Evolutionary conservation across 192 early-diverging fungal genomes (phyloP), one percentile per base, ranked within the genome.

Genomic region (Powellomyces hirtus): DNA sequence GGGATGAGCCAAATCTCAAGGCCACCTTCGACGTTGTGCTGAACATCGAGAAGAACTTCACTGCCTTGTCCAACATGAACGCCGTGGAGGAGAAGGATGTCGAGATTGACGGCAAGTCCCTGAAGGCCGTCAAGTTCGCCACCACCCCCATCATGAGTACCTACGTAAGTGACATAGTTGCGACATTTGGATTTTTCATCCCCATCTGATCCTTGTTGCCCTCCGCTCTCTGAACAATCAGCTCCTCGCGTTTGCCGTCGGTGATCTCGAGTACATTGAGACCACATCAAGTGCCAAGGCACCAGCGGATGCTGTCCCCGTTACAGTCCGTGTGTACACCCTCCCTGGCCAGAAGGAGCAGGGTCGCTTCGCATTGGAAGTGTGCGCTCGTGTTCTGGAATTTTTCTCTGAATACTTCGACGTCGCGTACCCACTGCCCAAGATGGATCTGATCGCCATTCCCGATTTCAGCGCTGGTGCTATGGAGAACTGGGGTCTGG

Each of bases 401-500:
- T 95, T 84, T 74, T 92, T 93, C 81, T 89, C 90, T 34, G 84
- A 93, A 58, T 88, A 90, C 60, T 98, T 95, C 77, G 85, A 83
- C 65, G 87, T 91, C 44, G 86, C 88, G 2, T 97, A 98, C 72
- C 93, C 94, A n/a, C 79, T 98, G 26, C 93, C 94, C 49, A 95
- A 96, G 82, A 76, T 92, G 75, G 89, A 90, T 70, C 83, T 92
- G 73, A 81, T 98, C 30, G 93, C 94, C 38, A 92, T 98, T 68
- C 94, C 91, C 38, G 94, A 96, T 72, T 97, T 97, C 79, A 89
- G 88, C 57, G 88, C 89, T 24, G 91, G 91, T 8, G 83, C 83
- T 16, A 96, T 98, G 95, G 94, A 96, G 79, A 98, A 98, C 82
- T 98, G 96, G 96, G 96, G 96, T 62, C 78, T 97, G 30, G 85